Evolutionary conservation across 805 yeast genomes (phyloP), one percentile per base, ranked within the genome.

Genomic region (Metschnikowia dekortorum): DNA sequence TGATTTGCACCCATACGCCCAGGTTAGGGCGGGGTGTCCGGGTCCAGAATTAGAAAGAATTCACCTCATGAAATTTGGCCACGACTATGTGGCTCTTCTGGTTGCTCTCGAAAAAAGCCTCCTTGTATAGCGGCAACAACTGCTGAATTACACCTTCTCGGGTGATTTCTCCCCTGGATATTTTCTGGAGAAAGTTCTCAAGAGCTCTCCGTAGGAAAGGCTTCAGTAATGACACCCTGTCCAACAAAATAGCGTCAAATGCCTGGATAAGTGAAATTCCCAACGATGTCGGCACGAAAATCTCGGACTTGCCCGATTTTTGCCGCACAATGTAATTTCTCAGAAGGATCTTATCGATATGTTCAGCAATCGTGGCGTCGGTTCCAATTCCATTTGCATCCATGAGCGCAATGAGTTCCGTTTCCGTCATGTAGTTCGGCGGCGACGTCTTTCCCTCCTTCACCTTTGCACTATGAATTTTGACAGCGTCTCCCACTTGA

Each of bases 321-420:
- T 64, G 68, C 55, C 77, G 82, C 14, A 66, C 68, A 4, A 88
- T 80, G 60, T 91, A 95, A 16, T 82, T 81, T 47, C 99, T 69
- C 9, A 66, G 65, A 30, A 79, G 69, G 39, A 94, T 83, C 62
- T 87, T 91, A 51, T 87, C 90, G 36, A 94, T 94, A 67, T 94
- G 99, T 39, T 94, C 99, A 0, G 98, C 99, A 67, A 94, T 95
- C 0, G 99, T 94, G 0, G 99, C 99, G 71, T 94, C 99, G 0
- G 99, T 94, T 2, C 99, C 99, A 41, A 94, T 94, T 0, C 98
- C 98, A 66, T 94, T 94, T 9, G 83, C 87, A 70, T 95, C 98
- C 99, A 94, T 94, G 43, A 94, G 70, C 8, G 89, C 85, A 68
- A 94, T 89, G 22, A 94, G 74, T 62, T 92, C 99, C 0, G 96